Conservation (phyloP, 148 eudicot species). For the Spergularia marina region DNA sequence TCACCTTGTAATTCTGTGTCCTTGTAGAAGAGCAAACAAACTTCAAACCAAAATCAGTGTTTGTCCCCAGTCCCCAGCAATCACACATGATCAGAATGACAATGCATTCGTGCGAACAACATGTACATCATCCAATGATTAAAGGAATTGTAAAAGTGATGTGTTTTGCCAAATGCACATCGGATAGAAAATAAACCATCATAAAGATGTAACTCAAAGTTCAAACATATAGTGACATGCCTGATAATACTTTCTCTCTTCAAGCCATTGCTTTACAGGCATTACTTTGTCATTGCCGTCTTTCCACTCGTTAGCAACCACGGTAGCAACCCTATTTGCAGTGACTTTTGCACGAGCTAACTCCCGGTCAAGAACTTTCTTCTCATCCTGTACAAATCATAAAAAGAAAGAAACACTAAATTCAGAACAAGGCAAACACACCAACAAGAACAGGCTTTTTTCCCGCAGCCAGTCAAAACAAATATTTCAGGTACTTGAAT, state of each 20-base stretch:
- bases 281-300: conserved; percentile 95
- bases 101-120: background rate
- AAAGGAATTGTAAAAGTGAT: background rate
- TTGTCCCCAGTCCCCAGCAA: too few species aligned
- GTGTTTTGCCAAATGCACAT: background rate
- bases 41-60: background rate
- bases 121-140: background rate
- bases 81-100: too few species aligned
- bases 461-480: background rate
- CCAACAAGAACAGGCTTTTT: background rate
- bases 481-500: background rate
- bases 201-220: background rate
- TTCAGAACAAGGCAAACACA: conserved; percentile 5
- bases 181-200: background rate
- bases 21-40: background rate
- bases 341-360: conserved; percentile 90
- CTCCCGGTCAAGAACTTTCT: conserved; percentile 75
- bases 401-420: background rate
- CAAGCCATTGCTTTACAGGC: conserved; percentile 99
- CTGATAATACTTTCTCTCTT: conserved; percentile 92
- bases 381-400: conserved; percentile 66
- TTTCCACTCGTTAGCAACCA: conserved; percentile 99
- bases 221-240: conserved; percentile 29
- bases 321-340: conserved; percentile 93
- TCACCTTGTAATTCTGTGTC: background rate